A percentile compares a stretch with the other conserved stretches of the same genome.
Conservation (phyloP, 2,329 filamentous ascomycete species). For the Monilinia fructicola region DNA sequence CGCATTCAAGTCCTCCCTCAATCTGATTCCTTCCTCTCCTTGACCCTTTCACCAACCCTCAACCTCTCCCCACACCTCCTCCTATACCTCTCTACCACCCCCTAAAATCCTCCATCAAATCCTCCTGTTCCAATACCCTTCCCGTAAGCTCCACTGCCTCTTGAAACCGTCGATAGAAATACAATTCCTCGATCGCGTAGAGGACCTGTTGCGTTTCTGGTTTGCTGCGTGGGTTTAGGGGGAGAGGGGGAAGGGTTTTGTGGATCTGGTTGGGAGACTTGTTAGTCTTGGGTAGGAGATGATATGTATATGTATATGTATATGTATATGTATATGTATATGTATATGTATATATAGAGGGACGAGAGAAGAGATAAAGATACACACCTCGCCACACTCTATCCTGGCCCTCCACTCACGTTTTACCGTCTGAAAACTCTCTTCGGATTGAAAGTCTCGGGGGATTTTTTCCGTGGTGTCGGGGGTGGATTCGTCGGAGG, state of each 20-base stretch:
- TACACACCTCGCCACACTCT: slow-evolving; percentile 37
- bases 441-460: slow-evolving; percentile 39
- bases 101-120: slow-evolving; percentile 33
- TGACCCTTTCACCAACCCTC: not conserved
- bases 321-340: not conserved
- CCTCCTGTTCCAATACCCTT: slow-evolving; percentile 29
- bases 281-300: not conserved
- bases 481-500: slow-evolving; percentile 39
- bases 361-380: not conserved
- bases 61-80: slow-evolving; percentile 29
- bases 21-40: not conserved
- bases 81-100: slow-evolving; percentile 32
- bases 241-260: slow-evolving; percentile 32
- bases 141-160: slow-evolving; percentile 32
- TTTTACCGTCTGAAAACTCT: slow-evolving; percentile 34
- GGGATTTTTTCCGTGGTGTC: slow-evolving; percentile 30
- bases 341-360: not conserved
- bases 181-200: slow-evolving; percentile 41
- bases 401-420: slow-evolving; percentile 36
- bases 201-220: slow-evolving; percentile 37
- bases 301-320: not conserved
- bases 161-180: slow-evolving; percentile 37
- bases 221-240: slow-evolving; percentile 36
- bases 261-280: slow-evolving; percentile 30
- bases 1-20: not conserved